Evolutionary conservation across 345 rosid species (phyloP).

Genomic region (Boechera divaricarpa): DNA sequence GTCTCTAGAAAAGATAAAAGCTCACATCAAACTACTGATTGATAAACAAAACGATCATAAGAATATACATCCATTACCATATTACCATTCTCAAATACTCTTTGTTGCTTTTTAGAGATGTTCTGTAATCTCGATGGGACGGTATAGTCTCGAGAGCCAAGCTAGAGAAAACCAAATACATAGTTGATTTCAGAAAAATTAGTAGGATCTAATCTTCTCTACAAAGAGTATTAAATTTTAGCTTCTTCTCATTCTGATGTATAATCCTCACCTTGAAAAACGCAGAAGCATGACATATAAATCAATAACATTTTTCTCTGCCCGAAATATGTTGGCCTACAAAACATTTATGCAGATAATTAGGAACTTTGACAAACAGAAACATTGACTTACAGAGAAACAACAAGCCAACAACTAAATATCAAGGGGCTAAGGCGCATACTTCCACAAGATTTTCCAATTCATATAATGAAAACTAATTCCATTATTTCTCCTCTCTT

Average conservation of each 20-base stretch:
- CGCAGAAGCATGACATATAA: conserved; percentile 91
- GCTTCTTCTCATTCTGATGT: conserved; percentile 1
- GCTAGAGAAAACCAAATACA: conserved; percentile 55
- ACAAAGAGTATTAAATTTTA: background rate
- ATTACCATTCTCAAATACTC: conserved; percentile 58
- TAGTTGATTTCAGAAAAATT: conserved; percentile 12
- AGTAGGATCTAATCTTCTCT: background rate
- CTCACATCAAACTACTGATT: conserved; percentile 35
- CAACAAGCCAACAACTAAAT: background rate
- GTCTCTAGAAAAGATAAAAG: conserved; percentile 56
- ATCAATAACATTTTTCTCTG: conserved; percentile 85
- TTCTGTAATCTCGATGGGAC: conserved; percentile 74
- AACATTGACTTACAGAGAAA: background rate
- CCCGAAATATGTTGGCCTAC: conserved; percentile 93
- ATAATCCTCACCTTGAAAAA: conserved; percentile 76
- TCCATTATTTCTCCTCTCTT: background rate
- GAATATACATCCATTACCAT: conserved; percentile 40
- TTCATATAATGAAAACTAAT: background rate
- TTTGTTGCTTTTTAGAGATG: conserved; percentile 56
- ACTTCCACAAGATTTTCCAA: background rate
- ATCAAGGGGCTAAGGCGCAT: background rate
- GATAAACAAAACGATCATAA: background rate
- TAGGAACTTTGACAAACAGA: background rate
- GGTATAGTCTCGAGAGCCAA: conserved; percentile 97
- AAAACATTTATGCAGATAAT: conserved; percentile 25